Percentiles rank a stretch among this genome's conserved stretches.
Evolutionary conservation across 2,329 filamentous ascomycete genomes (phyloP).

Genomic region (Cadophora luteo-olivacea): DNA sequence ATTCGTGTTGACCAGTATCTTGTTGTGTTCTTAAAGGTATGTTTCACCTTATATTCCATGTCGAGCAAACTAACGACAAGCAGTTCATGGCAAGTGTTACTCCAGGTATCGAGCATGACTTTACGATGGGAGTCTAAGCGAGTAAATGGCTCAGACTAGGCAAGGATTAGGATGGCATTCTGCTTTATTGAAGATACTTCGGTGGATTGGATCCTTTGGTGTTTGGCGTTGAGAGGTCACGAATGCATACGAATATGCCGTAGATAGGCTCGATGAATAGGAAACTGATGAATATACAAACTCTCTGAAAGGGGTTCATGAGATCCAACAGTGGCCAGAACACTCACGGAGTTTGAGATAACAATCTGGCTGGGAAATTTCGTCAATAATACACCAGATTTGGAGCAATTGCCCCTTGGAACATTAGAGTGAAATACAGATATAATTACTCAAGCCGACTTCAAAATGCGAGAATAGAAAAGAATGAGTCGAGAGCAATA

Average conservation of each 20-base stretch:
- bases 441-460: too few relatives aligned
- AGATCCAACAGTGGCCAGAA: too few relatives aligned
- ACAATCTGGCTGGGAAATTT: too few relatives aligned
- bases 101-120: conserved; percentile 96
- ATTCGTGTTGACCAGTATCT: conserved; percentile 90
- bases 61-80: conserved; percentile 42
- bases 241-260: conserved; percentile 3
- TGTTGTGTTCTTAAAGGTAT: conserved; percentile 82
- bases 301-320: too few relatives aligned
- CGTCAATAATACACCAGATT: too few relatives aligned
- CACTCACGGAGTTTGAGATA: too few relatives aligned
- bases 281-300: conserved; percentile 10
- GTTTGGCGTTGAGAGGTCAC: conserved; percentile 17
- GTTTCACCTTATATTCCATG: conserved; percentile 19
- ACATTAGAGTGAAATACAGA: too few relatives aligned
- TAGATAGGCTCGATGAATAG: conserved; percentile 12
- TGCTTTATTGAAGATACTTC: conserved; percentile 1
- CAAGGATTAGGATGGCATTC: background rate
- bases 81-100: conserved; percentile 89
- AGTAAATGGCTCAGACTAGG: background rate
- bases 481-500: too few relatives aligned
- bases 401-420: too few relatives aligned
- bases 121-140: conserved; percentile 86
- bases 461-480: too few relatives aligned
- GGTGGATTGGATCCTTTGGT: conserved; percentile 10